phyloP scores from a whole-genome alignment of 805 yeast genomes.

The Saccharomycopsis sp. region DNA sequence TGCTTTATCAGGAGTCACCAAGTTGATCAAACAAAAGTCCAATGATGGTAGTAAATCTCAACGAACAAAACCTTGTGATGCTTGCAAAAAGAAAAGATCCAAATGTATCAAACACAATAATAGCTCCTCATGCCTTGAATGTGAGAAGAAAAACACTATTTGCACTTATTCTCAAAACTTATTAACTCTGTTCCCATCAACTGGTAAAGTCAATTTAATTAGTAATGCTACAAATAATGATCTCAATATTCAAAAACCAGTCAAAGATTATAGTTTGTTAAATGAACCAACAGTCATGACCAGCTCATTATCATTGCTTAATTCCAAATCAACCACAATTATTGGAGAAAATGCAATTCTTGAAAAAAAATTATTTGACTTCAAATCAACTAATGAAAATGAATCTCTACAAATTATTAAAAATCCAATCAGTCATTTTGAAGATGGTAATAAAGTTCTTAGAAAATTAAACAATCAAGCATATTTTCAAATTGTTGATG shows the following conservation, averaged over 20 bases:
- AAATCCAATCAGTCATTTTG: slow-evolving; percentile 3
- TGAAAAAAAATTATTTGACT: slow-evolving; percentile 21
- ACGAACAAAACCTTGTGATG: slow-evolving; percentile 19
- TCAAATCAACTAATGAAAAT: slow-evolving; percentile 1
- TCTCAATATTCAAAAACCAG: slow-evolving; percentile 21
- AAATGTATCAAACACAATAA: slow-evolving; percentile 20
- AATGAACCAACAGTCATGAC: slow-evolving; percentile 24
- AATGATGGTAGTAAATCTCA: not conserved
- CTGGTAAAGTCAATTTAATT: slow-evolving; percentile 8
- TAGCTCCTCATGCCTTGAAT: slow-evolving; percentile 20
- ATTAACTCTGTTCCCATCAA: slow-evolving; percentile 5
- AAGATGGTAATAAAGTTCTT: slow-evolving; percentile 15
- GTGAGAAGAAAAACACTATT: slow-evolving; percentile 20
- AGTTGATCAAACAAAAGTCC: slow-evolving; percentile 6
- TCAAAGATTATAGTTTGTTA: slow-evolving; percentile 23
- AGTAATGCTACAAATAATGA: not conserved
- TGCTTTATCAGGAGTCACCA: slow-evolving; percentile 14
- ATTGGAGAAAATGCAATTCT: slow-evolving; percentile 22
- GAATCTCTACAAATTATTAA: slow-evolving; percentile 2
- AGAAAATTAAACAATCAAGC: slow-evolving; percentile 21
- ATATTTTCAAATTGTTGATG: slow-evolving; percentile 21
- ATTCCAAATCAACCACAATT: slow-evolving; percentile 22
- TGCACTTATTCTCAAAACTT: slow-evolving; percentile 20
- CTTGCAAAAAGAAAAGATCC: slow-evolving; percentile 21
- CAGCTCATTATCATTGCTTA: slow-evolving; percentile 22